Conservation (phyloP, 805 yeast genomes). For the Candida sanyiensis region DNA sequence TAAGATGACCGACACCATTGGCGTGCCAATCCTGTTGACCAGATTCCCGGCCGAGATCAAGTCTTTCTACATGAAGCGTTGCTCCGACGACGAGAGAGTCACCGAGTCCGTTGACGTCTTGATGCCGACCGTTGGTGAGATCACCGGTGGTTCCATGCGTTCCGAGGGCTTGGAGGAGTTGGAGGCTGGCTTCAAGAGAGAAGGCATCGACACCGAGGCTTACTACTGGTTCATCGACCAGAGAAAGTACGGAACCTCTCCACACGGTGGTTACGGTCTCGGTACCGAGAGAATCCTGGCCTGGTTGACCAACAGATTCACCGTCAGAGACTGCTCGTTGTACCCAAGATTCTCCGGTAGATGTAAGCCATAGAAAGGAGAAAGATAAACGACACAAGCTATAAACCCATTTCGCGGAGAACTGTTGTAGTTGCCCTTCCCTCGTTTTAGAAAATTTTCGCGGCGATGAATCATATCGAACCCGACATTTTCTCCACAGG, state of each 20-base stretch:
- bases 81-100: slow-evolving; percentile 84
- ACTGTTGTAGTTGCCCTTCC: too few relatives aligned
- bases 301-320: slow-evolving; percentile 95
- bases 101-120: slow-evolving; percentile 97
- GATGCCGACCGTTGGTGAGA: slow-evolving; percentile 99
- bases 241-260: slow-evolving; percentile 95
- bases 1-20: slow-evolving; percentile 93
- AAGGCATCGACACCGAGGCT: slow-evolving; percentile 63
- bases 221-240: slow-evolving; percentile 97
- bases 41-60: slow-evolving; percentile 96
- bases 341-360: slow-evolving; percentile 98
- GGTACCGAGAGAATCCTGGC: slow-evolving; percentile 98
- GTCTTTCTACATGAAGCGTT: slow-evolving; percentile 96
- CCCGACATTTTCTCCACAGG: too few relatives aligned
- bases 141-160: slow-evolving; percentile 99
- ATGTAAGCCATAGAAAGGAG: slow-evolving; percentile 76
- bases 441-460: too few relatives aligned
- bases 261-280: slow-evolving; percentile 98
- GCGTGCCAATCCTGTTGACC: slow-evolving; percentile 85
- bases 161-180: slow-evolving; percentile 76
- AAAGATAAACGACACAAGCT: too few relatives aligned
- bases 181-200: slow-evolving; percentile 87
- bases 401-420: too few relatives aligned
- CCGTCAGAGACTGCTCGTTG: slow-evolving; percentile 96
- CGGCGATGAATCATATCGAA: too few relatives aligned